These are phyloP conservation scores for Solanum hybrid DNA, from an alignment of 305 asterid species.

Conservation along the genomic window DNA sequence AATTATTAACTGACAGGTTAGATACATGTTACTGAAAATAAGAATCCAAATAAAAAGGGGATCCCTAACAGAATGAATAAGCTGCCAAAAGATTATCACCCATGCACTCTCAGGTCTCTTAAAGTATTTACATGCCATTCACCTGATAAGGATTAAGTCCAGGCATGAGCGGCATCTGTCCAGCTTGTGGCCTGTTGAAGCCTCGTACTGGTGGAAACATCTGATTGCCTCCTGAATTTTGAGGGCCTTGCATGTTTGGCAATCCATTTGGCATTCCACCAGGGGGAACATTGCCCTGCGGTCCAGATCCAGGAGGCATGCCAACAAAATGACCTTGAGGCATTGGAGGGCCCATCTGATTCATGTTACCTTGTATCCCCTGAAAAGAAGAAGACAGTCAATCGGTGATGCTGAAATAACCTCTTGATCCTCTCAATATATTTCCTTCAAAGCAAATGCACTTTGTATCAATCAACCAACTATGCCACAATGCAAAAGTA, in stretches of 20 bases:
- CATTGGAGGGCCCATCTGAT: conserved; percentile 73
- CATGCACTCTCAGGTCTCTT: background rate
- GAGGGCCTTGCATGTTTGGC: conserved; percentile 48
- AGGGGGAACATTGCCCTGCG: conserved; percentile 55
- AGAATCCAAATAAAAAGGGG: background rate
- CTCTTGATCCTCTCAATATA: background rate
- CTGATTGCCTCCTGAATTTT: conserved; percentile 46
- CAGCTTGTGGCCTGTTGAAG: conserved; percentile 73
- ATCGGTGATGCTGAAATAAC: background rate
- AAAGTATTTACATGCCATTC: conserved; percentile 1
- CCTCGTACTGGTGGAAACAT: conserved; percentile 79
- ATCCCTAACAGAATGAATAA: background rate
- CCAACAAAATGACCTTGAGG: conserved; percentile 81
- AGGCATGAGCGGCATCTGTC: conserved; percentile 85
- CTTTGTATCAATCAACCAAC: background rate
- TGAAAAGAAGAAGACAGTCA: background rate
- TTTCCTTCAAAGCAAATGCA: background rate
- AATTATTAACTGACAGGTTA: background rate
- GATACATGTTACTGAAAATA: background rate
- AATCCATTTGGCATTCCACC: conserved; percentile 47
- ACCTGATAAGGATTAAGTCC: conserved; percentile 90
- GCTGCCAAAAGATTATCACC: background rate
- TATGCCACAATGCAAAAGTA: background rate
- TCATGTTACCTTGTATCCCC: conserved; percentile 78
- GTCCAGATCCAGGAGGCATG: conserved; percentile 66